phyloP scores from a whole-genome alignment of 257 asterid species.

The Catharanthus roseus region DNA sequence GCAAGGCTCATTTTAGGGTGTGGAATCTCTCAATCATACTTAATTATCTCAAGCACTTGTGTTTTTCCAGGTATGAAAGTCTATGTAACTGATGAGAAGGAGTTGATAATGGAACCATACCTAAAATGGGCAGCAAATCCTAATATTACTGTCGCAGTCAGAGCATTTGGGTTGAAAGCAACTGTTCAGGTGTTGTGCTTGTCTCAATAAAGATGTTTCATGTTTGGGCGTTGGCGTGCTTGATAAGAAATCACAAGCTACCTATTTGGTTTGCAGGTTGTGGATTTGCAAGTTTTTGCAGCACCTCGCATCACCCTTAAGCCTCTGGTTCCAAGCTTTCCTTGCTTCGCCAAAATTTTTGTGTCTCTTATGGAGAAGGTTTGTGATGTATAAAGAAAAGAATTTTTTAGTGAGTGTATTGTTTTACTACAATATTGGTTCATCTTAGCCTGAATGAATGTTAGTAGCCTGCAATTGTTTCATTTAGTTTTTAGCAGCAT shows the following conservation, averaged over 20 bases:
- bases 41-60: conserved; percentile 6
- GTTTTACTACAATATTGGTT: background rate
- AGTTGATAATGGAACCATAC: conserved; percentile 96
- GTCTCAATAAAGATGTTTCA: background rate
- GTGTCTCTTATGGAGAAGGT: conserved; percentile 96
- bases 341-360: conserved; percentile 72
- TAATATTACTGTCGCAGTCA: conserved; percentile 61
- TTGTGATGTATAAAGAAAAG: conserved; percentile 14
- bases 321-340: conserved; percentile 99
- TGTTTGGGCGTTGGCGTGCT: background rate
- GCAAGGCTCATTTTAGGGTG: background rate
- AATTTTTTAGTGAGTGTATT: background rate
- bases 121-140: conserved; percentile 99
- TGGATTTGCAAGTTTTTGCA: conserved; percentile 91
- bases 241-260: conserved; percentile 1
- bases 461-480: background rate
- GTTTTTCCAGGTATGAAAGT: conserved; percentile 53
- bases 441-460: background rate
- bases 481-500: background rate
- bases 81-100: conserved; percentile 60
- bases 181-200: conserved; percentile 70
- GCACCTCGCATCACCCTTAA: conserved; percentile 91
- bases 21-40: background rate
- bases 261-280: conserved; percentile 47
- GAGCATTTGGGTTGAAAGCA: conserved; percentile 79